phyloP scores from a whole-genome alignment of 2,329 filamentous ascomycete genomes.

The Emmonsiellopsis sp. region DNA sequence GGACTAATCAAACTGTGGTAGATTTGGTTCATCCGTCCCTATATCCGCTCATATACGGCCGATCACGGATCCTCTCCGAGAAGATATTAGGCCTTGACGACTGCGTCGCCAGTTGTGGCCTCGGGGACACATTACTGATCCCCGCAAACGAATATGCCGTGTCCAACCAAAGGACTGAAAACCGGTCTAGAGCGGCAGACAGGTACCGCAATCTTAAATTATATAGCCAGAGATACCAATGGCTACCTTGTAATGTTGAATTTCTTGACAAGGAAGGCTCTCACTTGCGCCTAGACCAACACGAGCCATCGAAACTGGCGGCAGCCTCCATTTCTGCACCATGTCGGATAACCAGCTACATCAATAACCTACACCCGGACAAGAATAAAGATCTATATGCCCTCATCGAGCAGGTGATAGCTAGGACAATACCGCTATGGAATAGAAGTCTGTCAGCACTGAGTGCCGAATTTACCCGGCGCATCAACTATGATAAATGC shows the following conservation, averaged over 20 bases:
- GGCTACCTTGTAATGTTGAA: slow-evolving; percentile 32
- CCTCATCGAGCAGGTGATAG: slow-evolving; percentile 25
- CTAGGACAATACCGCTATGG: slow-evolving; percentile 26
- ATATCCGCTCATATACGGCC: slow-evolving; percentile 13
- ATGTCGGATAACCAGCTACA: slow-evolving; percentile 26
- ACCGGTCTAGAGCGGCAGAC: background rate
- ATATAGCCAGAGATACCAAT: slow-evolving; percentile 31
- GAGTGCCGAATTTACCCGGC: background rate
- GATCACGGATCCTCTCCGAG: slow-evolving; percentile 6
- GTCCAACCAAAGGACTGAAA: background rate
- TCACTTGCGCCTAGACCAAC: background rate
- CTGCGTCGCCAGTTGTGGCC: slow-evolving; percentile 9
- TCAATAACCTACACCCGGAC: slow-evolving; percentile 34
- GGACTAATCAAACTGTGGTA: slow-evolving; percentile 46
- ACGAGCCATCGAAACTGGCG: background rate
- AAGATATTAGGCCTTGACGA: slow-evolving; percentile 7
- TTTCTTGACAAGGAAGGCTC: slow-evolving; percentile 13
- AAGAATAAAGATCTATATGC: slow-evolving; percentile 23
- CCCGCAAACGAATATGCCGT: slow-evolving; percentile 1
- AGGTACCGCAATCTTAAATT: background rate
- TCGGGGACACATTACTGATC: slow-evolving; percentile 14
- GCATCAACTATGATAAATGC: slow-evolving; percentile 1
- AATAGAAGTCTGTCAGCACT: slow-evolving; percentile 19
- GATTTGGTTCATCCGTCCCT: slow-evolving; percentile 54
- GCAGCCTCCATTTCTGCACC: slow-evolving; percentile 8